These are phyloP conservation scores for Chytriomyces hyalinus DNA, from an alignment of 192 early-diverging fungal genomes.

Conservation along the genomic window DNA sequence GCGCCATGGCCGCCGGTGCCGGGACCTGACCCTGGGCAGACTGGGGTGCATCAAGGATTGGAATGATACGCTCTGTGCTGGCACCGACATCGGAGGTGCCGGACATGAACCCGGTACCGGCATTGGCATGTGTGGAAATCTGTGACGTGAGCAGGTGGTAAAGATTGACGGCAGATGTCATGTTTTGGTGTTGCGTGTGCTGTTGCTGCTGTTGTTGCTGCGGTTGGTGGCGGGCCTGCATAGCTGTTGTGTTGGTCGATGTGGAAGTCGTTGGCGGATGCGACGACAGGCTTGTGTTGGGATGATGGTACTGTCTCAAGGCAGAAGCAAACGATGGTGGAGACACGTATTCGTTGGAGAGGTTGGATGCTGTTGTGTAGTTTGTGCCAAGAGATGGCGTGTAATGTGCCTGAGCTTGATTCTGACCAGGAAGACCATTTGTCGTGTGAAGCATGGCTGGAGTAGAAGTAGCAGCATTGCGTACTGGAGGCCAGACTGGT, in stretches of 20 bases:
- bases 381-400: constrained; percentile 6
- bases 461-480: constrained; percentile 14
- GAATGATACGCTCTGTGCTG: background rate
- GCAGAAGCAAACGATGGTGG: background rate
- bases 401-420: background rate
- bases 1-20: background rate
- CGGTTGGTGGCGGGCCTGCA: background rate
- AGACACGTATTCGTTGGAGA: background rate
- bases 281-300: background rate
- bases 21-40: background rate
- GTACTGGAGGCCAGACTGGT: constrained; percentile 19
- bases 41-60: background rate
- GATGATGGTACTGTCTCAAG: background rate
- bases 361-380: background rate
- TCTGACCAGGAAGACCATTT: background rate
- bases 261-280: background rate
- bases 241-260: background rate
- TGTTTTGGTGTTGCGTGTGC: constrained; percentile 4
- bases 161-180: constrained; percentile 23
- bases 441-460: background rate
- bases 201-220: constrained; percentile 6
- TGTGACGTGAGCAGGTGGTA: constrained; percentile 31
- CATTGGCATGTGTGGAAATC: constrained; percentile 5
- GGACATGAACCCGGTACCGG: background rate
- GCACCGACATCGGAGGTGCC: background rate